Evolutionary conservation across 305 asterid species (phyloP).

Genomic region (Solanum hybrid): DNA sequence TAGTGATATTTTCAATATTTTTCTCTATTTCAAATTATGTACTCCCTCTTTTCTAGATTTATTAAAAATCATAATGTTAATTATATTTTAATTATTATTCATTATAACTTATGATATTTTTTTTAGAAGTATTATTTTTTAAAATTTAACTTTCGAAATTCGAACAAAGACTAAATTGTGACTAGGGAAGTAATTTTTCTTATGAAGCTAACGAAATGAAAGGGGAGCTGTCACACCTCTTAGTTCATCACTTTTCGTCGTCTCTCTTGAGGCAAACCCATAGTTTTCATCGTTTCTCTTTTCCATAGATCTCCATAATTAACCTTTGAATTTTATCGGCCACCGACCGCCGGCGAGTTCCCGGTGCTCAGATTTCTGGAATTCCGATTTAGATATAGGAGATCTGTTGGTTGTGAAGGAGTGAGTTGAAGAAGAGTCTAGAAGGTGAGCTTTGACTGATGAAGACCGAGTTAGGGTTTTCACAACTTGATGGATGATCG

Average conservation of each 20-base stretch:
- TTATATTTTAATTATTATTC: neutral
- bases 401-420: neutral
- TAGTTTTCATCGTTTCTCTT: neutral
- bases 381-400: neutral
- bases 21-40: too few relatives aligned
- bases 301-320: neutral
- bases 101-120: neutral
- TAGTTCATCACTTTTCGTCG: neutral
- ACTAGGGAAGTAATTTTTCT: neutral
- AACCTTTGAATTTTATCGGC: neutral
- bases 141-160: neutral
- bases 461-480: neutral
- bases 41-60: too few relatives aligned
- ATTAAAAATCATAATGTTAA: neutral
- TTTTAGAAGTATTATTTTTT: neutral
- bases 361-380: neutral
- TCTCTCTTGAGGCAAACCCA: neutral
- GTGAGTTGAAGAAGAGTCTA: neutral
- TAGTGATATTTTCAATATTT: too few relatives aligned
- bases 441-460: neutral
- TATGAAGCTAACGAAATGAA: neutral
- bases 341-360: neutral
- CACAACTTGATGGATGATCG: conserved; percentile 1
- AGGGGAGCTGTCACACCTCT: neutral
- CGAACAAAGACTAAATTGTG: too few relatives aligned